Evolutionary conservation across 768 basidiomycete species (phyloP).

Genomic region (Gymnopilus junonius): DNA sequence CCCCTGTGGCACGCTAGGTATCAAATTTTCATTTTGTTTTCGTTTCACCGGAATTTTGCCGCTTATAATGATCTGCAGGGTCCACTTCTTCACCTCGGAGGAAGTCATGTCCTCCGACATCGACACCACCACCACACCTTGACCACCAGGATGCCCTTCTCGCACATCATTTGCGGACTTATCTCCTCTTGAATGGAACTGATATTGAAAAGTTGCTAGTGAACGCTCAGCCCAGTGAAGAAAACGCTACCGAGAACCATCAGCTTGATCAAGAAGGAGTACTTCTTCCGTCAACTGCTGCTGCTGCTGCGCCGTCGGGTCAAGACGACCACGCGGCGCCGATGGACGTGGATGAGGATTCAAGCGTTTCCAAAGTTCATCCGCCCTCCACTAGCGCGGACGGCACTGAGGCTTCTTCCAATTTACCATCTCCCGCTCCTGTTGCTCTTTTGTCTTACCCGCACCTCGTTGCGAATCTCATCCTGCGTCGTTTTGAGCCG

Average conservation of each 20-base stretch:
- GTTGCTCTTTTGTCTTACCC: constrained; percentile 15
- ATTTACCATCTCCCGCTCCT: constrained; percentile 7
- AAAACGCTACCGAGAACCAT: constrained; percentile 5
- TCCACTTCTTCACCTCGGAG: no score
- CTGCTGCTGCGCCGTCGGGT: not conserved
- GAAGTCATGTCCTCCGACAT: not conserved
- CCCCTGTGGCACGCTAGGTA: not conserved
- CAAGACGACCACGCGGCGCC: not conserved
- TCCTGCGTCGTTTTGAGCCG: constrained; percentile 10
- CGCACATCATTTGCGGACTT: constrained; percentile 9
- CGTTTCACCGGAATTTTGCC: not conserved
- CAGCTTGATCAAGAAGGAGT: not conserved
- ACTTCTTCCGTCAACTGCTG: not conserved
- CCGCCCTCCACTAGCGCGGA: not conserved
- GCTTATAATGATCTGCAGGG: not conserved
- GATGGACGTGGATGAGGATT: not conserved
- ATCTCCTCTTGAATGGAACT: constrained; percentile 8
- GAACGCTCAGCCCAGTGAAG: not conserved
- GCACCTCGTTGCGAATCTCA: constrained; percentile 13
- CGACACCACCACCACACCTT: not conserved
- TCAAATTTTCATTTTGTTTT: not conserved
- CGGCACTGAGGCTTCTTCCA: constrained; percentile 3
- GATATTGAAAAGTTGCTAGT: constrained; percentile 5
- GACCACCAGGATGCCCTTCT: constrained; percentile 20
- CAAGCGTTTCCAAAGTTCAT: not conserved